phyloP scores from a whole-genome alignment of 1,284 basidiomycete genomes.

The Ceratobasidium sp. region DNA sequence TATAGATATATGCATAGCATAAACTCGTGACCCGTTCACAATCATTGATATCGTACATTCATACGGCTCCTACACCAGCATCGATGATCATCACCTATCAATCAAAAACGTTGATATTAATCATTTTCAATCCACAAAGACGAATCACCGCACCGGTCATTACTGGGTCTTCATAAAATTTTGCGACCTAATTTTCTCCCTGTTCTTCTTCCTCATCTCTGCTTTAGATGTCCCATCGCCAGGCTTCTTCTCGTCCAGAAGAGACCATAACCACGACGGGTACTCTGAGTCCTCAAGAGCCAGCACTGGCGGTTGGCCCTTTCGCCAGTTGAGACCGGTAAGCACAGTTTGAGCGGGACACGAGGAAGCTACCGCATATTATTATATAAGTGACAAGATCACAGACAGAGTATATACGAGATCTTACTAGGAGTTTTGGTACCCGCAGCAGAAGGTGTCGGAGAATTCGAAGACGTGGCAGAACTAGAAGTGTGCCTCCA shows the following conservation, averaged over 20 bases:
- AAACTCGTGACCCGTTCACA: no score
- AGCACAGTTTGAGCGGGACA: constrained; percentile 78
- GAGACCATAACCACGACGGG: constrained; percentile 89
- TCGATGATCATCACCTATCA: background rate
- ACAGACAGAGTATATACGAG: background rate
- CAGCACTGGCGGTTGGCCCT: constrained; percentile 82
- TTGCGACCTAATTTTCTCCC: constrained; percentile 72
- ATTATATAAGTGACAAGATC: background rate
- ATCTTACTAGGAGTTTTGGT: constrained; percentile 28
- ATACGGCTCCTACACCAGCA: no score
- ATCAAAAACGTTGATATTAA: background rate
- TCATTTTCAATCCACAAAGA: background rate
- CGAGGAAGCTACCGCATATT: constrained; percentile 51
- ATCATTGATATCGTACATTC: no score
- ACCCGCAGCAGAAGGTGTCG: background rate
- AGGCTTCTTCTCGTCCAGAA: constrained; percentile 63
- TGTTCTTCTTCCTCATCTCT: constrained; percentile 69
- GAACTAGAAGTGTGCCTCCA: constrained; percentile 15
- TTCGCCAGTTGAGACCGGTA: constrained; percentile 81
- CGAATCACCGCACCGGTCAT: constrained; percentile 44
- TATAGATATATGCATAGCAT: background rate
- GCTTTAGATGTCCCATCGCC: constrained; percentile 78
- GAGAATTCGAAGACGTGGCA: background rate
- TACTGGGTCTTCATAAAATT: constrained; percentile 82
- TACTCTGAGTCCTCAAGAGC: constrained; percentile 87